Percentiles rank a stretch among this genome's conserved stretches.
Evolutionary conservation across 2,329 filamentous ascomycete species (phyloP).

Genomic region (Nothophaeocryptopus gaeumannii): DNA sequence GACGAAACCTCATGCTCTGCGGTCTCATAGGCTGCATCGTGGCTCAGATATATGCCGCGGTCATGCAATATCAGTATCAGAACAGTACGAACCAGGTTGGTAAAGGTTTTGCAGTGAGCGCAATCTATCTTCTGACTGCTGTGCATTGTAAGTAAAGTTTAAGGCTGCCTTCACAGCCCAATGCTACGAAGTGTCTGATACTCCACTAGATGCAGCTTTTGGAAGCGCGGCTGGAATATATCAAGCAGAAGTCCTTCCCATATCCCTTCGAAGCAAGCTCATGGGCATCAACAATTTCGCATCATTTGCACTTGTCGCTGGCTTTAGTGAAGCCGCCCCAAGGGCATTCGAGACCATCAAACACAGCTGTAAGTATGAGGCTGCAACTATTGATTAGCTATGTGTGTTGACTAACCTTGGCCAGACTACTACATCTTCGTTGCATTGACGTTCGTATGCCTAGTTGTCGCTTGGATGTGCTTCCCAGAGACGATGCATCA

Average conservation of each 20-base stretch:
- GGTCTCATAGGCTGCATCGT: constrained; percentile 53
- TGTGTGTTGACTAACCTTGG: constrained; percentile 32
- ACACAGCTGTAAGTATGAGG: constrained; percentile 39
- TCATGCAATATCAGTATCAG: constrained; percentile 57
- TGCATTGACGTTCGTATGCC: constrained; percentile 48
- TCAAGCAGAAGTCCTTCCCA: constrained; percentile 53
- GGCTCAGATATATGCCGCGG: constrained; percentile 56
- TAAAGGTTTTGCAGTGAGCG: constrained; percentile 58
- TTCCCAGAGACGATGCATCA: constrained; percentile 40
- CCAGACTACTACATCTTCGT: constrained; percentile 54
- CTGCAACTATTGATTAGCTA: neutral
- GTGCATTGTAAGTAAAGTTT: constrained; percentile 47
- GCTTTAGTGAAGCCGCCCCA: constrained; percentile 41
- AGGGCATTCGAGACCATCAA: constrained; percentile 55
- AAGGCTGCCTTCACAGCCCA: neutral
- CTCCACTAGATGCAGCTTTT: constrained; percentile 1
- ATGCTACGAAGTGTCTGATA: constrained; percentile 36
- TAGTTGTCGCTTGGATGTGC: constrained; percentile 50
- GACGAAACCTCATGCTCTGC: constrained; percentile 55
- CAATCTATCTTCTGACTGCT: constrained; percentile 57
- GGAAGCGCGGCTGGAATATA: constrained; percentile 34
- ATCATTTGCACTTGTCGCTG: constrained; percentile 43
- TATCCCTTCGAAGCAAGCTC: constrained; percentile 52
- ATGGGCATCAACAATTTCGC: constrained; percentile 48
- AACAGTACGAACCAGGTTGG: constrained; percentile 53